phyloP scores from a whole-genome alignment of 768 basidiomycete species.

The Lentinula detonsa region DNA sequence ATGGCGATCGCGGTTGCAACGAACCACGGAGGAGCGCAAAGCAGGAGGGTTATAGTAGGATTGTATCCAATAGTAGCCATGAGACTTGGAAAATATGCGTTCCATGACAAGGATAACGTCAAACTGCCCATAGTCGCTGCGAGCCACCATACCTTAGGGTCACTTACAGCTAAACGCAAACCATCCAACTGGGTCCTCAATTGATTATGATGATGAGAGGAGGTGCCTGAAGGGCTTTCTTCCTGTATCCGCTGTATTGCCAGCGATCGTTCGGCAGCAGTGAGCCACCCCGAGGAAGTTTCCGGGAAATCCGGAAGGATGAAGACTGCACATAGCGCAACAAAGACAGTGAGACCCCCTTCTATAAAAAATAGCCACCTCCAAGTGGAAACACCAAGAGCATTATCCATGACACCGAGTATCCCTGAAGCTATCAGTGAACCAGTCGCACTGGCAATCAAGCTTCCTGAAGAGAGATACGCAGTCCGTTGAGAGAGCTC shows the following conservation, averaged over 20 bases:
- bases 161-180: constrained; percentile 50
- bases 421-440: constrained; percentile 74
- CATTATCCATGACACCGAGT: constrained; percentile 64
- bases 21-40: constrained; percentile 65
- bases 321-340: constrained; percentile 47
- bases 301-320: constrained; percentile 73
- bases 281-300: constrained; percentile 54
- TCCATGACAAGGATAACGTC: constrained; percentile 45
- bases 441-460: constrained; percentile 81
- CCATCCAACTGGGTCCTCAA: constrained; percentile 29
- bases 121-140: constrained; percentile 40
- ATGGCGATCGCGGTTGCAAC: constrained; percentile 58
- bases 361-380: constrained; percentile 75
- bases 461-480: constrained; percentile 61
- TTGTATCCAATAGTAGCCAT: constrained; percentile 43
- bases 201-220: not conserved
- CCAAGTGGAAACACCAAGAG: constrained; percentile 67
- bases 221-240: constrained; percentile 6
- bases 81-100: constrained; percentile 54
- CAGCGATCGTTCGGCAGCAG: constrained; percentile 47
- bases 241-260: constrained; percentile 59
- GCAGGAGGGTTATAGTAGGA: constrained; percentile 47
- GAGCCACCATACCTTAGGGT: constrained; percentile 61
- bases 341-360: constrained; percentile 48
- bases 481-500: constrained; percentile 70